Conservation (phyloP, 257 asterid species). For the Cinchona pubescens region DNA sequence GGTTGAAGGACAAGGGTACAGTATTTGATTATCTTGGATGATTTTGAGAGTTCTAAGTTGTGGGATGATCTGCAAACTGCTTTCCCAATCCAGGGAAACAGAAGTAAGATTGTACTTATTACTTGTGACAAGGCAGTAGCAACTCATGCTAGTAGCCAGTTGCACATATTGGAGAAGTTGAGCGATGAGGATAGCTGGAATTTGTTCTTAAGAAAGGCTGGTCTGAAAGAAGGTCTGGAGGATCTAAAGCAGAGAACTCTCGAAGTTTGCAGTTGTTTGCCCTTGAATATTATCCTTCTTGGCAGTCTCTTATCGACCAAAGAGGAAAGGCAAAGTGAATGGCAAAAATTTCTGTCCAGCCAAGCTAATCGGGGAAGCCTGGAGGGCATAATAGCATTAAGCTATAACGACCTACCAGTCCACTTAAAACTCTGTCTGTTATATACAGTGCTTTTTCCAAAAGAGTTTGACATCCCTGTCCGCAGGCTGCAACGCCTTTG, state of each 20-base stretch:
- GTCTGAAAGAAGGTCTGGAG: neutral
- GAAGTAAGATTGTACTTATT: constrained; percentile 24
- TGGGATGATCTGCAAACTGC: constrained; percentile 24
- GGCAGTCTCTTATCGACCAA: constrained; percentile 29
- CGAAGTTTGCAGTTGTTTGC: constrained; percentile 18
- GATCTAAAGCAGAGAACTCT: neutral
- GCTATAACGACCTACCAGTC: constrained; percentile 23
- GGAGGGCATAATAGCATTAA: constrained; percentile 21
- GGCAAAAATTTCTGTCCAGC: neutral
- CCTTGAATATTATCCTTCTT: constrained; percentile 30
- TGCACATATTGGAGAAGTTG: neutral
- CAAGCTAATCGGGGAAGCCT: neutral
- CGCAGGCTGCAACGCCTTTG: constrained; percentile 38
- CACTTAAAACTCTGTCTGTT: constrained; percentile 28
- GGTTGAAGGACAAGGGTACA: constrained; percentile 12
- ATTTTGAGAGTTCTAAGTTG: neutral
- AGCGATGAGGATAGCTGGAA: neutral
- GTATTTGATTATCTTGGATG: constrained; percentile 36
- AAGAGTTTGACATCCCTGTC: constrained; percentile 34
- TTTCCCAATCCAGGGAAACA: constrained; percentile 15
- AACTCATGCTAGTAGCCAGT: neutral
- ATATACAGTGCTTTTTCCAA: constrained; percentile 36
- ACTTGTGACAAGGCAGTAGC: constrained; percentile 10
- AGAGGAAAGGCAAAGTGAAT: neutral
- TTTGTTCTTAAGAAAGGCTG: constrained; percentile 22